Percentiles rank a stretch among this genome's conserved stretches.
Conservation (phyloP, 2,329 filamentous ascomycete genomes). For the Colletotrichum paranaense region DNA sequence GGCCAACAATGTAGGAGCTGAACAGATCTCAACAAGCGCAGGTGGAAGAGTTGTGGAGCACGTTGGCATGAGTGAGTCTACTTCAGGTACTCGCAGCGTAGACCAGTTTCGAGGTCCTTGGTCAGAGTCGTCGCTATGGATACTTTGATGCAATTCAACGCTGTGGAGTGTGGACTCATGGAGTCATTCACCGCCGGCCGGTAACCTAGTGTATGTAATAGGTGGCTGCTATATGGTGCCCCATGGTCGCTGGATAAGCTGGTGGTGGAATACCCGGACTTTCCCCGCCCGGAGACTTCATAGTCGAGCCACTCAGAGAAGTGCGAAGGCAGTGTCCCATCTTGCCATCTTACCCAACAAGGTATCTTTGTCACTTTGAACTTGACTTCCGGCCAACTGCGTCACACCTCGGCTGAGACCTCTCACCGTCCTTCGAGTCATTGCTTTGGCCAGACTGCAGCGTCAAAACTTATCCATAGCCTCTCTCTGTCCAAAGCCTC, state of each 20-base stretch:
- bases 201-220: background rate
- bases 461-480: conserved; percentile 7
- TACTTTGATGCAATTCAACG: background rate
- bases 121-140: background rate
- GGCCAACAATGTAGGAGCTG: background rate
- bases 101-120: background rate
- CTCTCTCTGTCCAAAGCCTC: background rate
- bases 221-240: background rate
- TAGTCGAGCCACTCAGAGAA: conserved; percentile 17
- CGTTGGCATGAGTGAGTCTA: background rate
- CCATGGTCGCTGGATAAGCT: background rate
- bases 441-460: background rate
- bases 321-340: background rate
- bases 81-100: no score
- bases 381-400: conserved; percentile 18
- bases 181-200: conserved; percentile 13
- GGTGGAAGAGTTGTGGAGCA: background rate
- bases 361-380: background rate
- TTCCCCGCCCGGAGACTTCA: conserved; percentile 14
- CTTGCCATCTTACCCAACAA: no score
- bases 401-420: conserved; percentile 28
- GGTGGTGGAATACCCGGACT: conserved; percentile 21
- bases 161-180: conserved; percentile 1
- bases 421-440: conserved; percentile 19
- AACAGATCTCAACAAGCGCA: background rate